phyloP scores from a whole-genome alignment of 108 stramenopile genomes.

The Cyclotella sp. region DNA sequence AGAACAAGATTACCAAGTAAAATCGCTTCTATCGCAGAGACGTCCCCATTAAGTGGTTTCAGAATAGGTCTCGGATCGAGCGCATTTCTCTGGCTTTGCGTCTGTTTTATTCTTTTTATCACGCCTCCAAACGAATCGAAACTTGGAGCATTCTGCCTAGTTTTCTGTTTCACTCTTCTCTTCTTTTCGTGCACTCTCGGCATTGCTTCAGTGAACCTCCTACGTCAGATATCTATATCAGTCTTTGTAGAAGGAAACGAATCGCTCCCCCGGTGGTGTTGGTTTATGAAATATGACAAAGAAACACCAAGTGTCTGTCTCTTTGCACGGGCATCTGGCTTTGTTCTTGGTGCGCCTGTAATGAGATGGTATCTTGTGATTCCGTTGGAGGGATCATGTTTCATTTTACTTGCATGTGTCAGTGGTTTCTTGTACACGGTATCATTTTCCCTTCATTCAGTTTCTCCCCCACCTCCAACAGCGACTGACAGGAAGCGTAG shows the following conservation, averaged over 20 bases:
- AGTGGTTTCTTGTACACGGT: slow-evolving; percentile 22
- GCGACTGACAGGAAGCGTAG: slow-evolving; percentile 2
- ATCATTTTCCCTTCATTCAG: slow-evolving; percentile 25
- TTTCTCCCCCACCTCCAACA: neutral
- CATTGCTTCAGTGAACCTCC: slow-evolving; percentile 19
- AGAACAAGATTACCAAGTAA: slow-evolving; percentile 37
- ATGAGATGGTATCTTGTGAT: slow-evolving; percentile 21
- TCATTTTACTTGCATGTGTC: slow-evolving; percentile 11
- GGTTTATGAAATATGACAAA: slow-evolving; percentile 18
- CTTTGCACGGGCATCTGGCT: slow-evolving; percentile 22
- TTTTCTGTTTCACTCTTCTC: slow-evolving; percentile 10
- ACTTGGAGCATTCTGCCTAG: slow-evolving; percentile 22
- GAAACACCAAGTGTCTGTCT: neutral
- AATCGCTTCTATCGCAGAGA: slow-evolving; percentile 33
- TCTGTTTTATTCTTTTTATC: slow-evolving; percentile 17
- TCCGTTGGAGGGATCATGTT: slow-evolving; percentile 13
- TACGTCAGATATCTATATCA: slow-evolving; percentile 12
- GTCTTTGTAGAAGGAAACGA: slow-evolving; percentile 11
- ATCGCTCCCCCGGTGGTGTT: slow-evolving; percentile 9
- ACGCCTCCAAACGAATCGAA: slow-evolving; percentile 16
- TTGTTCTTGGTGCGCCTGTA: slow-evolving; percentile 7
- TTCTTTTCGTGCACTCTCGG: slow-evolving; percentile 11
- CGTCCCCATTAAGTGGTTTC: slow-evolving; percentile 50
- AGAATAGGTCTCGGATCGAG: slow-evolving; percentile 48
- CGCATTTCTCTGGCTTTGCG: slow-evolving; percentile 20